These are phyloP conservation scores for Waltiozyma sp. DNA, from an alignment of 1,139 yeast genomes.

Conservation along the genomic window DNA sequence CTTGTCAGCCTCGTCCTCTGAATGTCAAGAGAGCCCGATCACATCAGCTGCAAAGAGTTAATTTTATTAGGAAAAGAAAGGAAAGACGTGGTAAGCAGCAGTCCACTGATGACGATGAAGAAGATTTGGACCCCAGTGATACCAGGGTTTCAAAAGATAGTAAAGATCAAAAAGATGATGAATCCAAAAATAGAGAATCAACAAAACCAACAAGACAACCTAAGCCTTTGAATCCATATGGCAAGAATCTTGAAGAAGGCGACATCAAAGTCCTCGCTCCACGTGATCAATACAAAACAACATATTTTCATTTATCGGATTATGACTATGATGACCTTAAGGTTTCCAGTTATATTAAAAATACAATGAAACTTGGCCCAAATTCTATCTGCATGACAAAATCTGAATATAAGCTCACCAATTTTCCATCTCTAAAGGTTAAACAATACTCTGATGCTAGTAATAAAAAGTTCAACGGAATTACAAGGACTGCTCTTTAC, in stretches of 20 bases:
- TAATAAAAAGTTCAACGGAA: slow-evolving; percentile 48
- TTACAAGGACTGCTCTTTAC: slow-evolving; percentile 58
- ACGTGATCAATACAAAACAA: slow-evolving; percentile 38
- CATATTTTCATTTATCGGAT: slow-evolving; percentile 34
- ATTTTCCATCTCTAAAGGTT: slow-evolving; percentile 16
- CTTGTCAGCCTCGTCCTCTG: slow-evolving; percentile 58
- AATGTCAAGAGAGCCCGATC: slow-evolving; percentile 40
- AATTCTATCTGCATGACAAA: slow-evolving; percentile 1
- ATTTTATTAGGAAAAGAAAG: slow-evolving; percentile 19
- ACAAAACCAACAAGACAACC: slow-evolving; percentile 11
- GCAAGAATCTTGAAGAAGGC: slow-evolving; percentile 17
- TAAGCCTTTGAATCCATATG: slow-evolving; percentile 11
- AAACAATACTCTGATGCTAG: slow-evolving; percentile 23
- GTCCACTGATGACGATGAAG: slow-evolving; percentile 2
- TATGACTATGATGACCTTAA: slow-evolving; percentile 36
- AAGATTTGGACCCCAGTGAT: neutral
- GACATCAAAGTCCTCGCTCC: slow-evolving; percentile 22
- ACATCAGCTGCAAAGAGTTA: slow-evolving; percentile 33
- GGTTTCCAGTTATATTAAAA: slow-evolving; percentile 18
- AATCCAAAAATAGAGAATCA: slow-evolving; percentile 10
- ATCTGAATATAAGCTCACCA: slow-evolving; percentile 2
- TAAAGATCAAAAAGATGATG: neutral
- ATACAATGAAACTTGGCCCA: slow-evolving; percentile 1
- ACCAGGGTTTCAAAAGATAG: slow-evolving; percentile 1
- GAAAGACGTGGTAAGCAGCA: slow-evolving; percentile 6